A percentile compares a stretch with the other conserved stretches of the same genome.
Conservation (phyloP, 192 early-diverging fungal species). For the Linnemannia zychae region DNA sequence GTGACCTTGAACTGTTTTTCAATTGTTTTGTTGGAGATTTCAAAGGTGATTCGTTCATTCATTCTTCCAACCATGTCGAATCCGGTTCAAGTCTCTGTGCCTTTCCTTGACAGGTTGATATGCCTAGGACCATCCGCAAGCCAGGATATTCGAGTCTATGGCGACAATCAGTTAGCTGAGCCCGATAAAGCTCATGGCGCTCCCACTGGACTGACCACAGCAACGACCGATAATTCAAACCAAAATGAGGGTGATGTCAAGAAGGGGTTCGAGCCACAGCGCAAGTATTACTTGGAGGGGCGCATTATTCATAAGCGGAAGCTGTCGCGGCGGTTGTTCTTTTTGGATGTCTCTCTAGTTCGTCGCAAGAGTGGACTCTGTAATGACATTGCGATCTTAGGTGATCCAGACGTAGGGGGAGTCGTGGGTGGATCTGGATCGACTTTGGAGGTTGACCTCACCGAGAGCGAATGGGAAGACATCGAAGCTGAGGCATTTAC, state of each 20-base stretch:
- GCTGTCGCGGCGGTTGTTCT: constrained; percentile 38
- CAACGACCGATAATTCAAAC: neutral
- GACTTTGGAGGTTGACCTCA: neutral
- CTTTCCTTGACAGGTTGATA: constrained; percentile 20
- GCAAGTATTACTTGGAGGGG: constrained; percentile 32
- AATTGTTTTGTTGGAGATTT: neutral
- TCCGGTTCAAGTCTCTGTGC: constrained; percentile 25
- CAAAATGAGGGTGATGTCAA: neutral
- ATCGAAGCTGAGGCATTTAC: neutral
- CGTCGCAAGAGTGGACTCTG: neutral
- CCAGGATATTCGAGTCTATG: neutral
- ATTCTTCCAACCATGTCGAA: constrained; percentile 16
- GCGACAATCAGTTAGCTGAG: neutral
- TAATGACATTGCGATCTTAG: neutral
- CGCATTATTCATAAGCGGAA: constrained; percentile 55
- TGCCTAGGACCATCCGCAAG: constrained; percentile 4
- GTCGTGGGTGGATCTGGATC: neutral
- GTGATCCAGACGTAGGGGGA: neutral
- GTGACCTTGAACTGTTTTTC: neutral
- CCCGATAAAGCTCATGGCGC: neutral
- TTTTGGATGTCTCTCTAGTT: constrained; percentile 32
- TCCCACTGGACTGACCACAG: neutral
- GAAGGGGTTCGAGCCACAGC: constrained; percentile 32
- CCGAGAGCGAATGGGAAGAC: constrained; percentile 30
- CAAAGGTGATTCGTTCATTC: neutral